Percentiles rank a stretch among this genome's conserved stretches.
These are phyloP conservation scores for Lineolata rhizophorae DNA, from an alignment of 495 filamentous ascomycete species.

Conservation along the genomic window DNA sequence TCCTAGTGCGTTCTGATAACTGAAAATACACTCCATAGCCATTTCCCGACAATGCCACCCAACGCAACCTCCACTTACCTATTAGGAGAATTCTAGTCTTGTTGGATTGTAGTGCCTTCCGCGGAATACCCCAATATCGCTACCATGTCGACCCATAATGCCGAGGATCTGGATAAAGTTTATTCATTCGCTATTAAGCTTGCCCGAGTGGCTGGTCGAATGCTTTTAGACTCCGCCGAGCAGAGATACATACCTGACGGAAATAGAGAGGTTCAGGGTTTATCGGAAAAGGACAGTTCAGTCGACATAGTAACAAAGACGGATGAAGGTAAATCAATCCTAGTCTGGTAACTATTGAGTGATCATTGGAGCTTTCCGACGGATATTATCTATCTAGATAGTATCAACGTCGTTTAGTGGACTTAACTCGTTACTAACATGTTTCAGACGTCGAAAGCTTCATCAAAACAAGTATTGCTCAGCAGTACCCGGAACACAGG, in stretches of 20 bases:
- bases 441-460: constrained; percentile 44
- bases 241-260: constrained; percentile 23
- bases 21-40: too few relatives aligned
- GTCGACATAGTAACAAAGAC: constrained; percentile 54
- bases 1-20: too few relatives aligned
- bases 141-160: constrained; percentile 7
- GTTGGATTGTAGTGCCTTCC: too few relatives aligned
- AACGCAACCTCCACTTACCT: too few relatives aligned
- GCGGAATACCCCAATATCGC: too few relatives aligned
- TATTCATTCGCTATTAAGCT: constrained; percentile 43
- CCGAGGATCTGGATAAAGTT: constrained; percentile 32
- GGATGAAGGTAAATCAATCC: constrained; percentile 32
- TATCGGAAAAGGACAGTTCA: constrained; percentile 37
- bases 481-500: constrained; percentile 39
- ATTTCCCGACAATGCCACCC: too few relatives aligned
- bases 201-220: constrained; percentile 36
- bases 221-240: constrained; percentile 31
- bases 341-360: too few relatives aligned
- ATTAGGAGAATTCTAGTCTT: too few relatives aligned
- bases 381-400: too few relatives aligned
- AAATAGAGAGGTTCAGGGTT: constrained; percentile 13
- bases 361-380: too few relatives aligned
- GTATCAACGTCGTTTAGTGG: too few relatives aligned
- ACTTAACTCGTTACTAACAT: too few relatives aligned
- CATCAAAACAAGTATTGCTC: constrained; percentile 30